These are phyloP conservation scores for Phytopythium aichiense DNA, from an alignment of 352 stramenopile genomes.

Conservation along the genomic window DNA sequence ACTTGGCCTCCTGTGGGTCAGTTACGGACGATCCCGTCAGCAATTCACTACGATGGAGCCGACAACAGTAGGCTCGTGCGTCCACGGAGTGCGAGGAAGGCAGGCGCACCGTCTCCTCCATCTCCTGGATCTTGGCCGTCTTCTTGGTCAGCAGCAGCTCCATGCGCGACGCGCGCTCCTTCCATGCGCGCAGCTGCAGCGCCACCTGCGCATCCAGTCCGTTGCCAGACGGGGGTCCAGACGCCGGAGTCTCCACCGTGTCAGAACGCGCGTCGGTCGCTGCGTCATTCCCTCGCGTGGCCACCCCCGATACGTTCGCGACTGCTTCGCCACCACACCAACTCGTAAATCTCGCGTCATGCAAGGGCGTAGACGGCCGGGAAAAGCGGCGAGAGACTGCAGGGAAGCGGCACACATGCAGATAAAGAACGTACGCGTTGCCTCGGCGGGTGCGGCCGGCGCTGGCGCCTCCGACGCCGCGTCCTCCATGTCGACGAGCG, in stretches of 20 bases:
- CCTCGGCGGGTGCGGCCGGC: neutral
- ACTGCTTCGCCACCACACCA: neutral
- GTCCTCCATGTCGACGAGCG: neutral
- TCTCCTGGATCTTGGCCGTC: conserved; percentile 65
- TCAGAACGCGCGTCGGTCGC: neutral
- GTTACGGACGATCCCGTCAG: neutral
- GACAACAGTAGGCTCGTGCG: neutral
- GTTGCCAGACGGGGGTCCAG: neutral
- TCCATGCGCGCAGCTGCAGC: conserved; percentile 46
- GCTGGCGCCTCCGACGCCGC: neutral
- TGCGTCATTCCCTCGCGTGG: neutral
- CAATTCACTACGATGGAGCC: neutral
- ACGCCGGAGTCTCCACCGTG: neutral
- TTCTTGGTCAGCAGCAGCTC: conserved; percentile 68
- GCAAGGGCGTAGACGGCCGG: neutral
- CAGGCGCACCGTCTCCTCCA: conserved; percentile 61
- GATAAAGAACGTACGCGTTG: neutral
- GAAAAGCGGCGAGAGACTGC: neutral
- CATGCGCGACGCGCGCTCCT: conserved; percentile 55
- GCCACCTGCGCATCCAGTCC: conserved; percentile 17
- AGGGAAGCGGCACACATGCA: neutral
- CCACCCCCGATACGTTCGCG: neutral
- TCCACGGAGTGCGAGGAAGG: neutral
- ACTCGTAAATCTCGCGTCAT: neutral
- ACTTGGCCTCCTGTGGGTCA: conserved; percentile 51